Evolutionary conservation across 768 basidiomycete genomes (phyloP), one percentile per base, ranked within the genome.

Genomic region (Suillus plorans): DNA sequence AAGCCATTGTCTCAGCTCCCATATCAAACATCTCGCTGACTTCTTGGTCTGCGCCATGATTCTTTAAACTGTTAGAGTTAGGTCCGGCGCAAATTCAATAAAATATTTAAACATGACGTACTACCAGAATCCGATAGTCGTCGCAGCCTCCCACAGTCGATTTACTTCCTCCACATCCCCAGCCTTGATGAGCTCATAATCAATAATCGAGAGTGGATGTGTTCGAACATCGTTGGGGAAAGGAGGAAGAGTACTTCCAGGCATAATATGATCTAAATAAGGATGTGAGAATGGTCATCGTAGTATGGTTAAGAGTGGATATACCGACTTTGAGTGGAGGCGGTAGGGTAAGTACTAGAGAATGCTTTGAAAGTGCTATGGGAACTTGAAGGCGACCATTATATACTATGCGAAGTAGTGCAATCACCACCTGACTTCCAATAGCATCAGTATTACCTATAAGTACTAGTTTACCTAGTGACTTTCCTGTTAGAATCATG

Each of bases 91-190:
- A 4, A 12, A 42, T 25, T 37, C 16, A 20, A 7, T 9, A 20
- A 28, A 49, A 13, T 3, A 52, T 9, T 18, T 37, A 16, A 9
- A 14, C 31, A 13, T 22, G 36, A 81, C 83, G 69, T 69, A 83
- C 81, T 85, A 85, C 80, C 84, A 85, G 72, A 85, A 85, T 1
- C 84, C 85, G 20, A 85, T 73, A 39, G 76, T 73, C 0, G 81
- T 83, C 20, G 82, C 81, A 0, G 84, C 84, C 28, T 80, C 70
- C 80, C 81, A 85, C n/a, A 85, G 77, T 58, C 69, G 76, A 9
- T 80, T 75, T 14, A 80, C 70, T 70, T 84, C 85, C 2, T 62
- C 63, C 9, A 69, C 18, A 41, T 82, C 76, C 1, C 79, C 71
- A 0, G 69, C 68, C 22, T 74, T 72, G 34, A 85, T 68, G 5